These are phyloP conservation scores for Panicum hallii DNA, from an alignment of 202 grass and related monocot genomes.

Conservation along the genomic window DNA sequence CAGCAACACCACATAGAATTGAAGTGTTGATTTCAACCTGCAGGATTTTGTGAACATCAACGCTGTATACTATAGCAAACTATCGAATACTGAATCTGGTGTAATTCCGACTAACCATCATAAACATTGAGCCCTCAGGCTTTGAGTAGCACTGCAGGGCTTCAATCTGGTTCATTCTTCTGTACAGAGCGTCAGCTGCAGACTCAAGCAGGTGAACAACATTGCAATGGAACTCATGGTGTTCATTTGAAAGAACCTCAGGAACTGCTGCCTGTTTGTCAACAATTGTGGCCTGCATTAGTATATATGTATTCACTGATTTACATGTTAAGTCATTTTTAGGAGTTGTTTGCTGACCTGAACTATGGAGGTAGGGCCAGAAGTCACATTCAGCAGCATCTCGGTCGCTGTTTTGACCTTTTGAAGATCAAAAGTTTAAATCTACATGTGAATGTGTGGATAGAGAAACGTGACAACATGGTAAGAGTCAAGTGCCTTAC, in stretches of 20 bases:
- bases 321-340: not conserved
- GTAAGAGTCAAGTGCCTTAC: constrained; percentile 22
- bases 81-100: not conserved
- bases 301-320: not conserved
- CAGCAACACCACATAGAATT: constrained; percentile 56
- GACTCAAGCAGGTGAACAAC: constrained; percentile 61
- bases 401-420: constrained; percentile 81
- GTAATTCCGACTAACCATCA: constrained; percentile 65
- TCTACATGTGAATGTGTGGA: constrained; percentile 1
- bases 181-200: constrained; percentile 61
- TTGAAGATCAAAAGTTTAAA: constrained; percentile 43
- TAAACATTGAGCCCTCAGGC: constrained; percentile 94
- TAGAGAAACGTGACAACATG: not conserved
- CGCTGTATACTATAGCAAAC: not conserved
- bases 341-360: constrained; percentile 57
- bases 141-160: constrained; percentile 70
- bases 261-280: constrained; percentile 68
- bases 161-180: constrained; percentile 68
- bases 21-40: constrained; percentile 84
- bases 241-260: constrained; percentile 63
- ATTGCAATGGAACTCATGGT: constrained; percentile 69
- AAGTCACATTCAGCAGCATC: constrained; percentile 82
- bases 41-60: constrained; percentile 29
- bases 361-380: constrained; percentile 78
- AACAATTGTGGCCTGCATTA: constrained; percentile 11